Base-by-base conservation (phyloP, 106 monocot species). In the Vanilla planifolia region DNA sequence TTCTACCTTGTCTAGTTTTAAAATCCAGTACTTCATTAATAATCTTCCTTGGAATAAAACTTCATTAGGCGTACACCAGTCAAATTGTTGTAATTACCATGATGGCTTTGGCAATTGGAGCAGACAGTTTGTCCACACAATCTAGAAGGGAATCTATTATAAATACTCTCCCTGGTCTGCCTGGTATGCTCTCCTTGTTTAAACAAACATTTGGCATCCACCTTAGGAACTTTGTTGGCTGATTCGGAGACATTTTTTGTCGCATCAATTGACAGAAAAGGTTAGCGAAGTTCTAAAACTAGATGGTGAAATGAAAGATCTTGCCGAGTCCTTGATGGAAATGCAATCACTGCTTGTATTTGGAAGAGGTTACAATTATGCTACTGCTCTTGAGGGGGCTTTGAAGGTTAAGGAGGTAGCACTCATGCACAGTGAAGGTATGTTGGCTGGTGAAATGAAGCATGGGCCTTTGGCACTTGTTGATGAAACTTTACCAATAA, bases 361-460 rank as follows among this genome's bases (percentile, higher is more conserved):
- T 79, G 96, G 96, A 4, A 84, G 96, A 73, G 96, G 96, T 29
- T 90, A 79, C 51, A 96, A 96, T 62, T 96, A 90, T 72, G 86
- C 96, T 15, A 96, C 96, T 40, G 96, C 96, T 17, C 47, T 91
- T 17, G 96, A 96, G 60, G 96, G 96, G 55, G 96, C 96, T 62
- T 64, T 96, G 48, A 96, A 96, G 64, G 96, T 96, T 42, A 96
- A 91, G 59, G 96, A 96, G 75, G 90, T 96, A 8, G 80, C 96
- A 33, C 80, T 96, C 28, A 96, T 87, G 81, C 90, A 96, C 53
- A 91, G 81, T 55, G 90, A 96, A 78, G 96, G 96, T 27, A 79
- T 96, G 90, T 79, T 96, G 66, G 96, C 96, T 13, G 96, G 96
- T 64, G 96, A 96, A 79, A 96, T 96, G 96, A 96, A 96, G 55